Percentiles rank a stretch among this genome's conserved stretches.
Conservation (phyloP, 1,284 basidiomycete species). For the Pholiota adiposa region DNA sequence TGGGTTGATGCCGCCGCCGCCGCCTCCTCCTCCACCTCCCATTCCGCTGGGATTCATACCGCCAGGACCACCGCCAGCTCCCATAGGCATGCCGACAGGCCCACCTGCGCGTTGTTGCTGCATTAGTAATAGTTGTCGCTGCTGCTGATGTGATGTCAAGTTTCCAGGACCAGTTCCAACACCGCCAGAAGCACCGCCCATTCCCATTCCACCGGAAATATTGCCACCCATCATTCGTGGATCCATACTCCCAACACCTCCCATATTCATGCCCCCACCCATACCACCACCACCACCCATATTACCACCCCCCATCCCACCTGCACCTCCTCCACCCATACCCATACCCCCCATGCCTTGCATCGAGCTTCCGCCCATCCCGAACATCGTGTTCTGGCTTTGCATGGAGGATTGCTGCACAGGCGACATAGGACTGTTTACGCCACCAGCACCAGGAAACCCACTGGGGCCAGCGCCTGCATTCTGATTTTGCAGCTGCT, state of each 20-base stretch:
- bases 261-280: conserved; percentile 25
- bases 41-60: conserved; percentile 15
- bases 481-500: conserved; percentile 17
- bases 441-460: conserved; percentile 10
- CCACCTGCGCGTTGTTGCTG: conserved; percentile 42
- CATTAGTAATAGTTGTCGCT: conserved; percentile 46
- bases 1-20: conserved; percentile 16
- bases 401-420: conserved; percentile 31
- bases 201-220: conserved; percentile 17
- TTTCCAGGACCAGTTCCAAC: conserved; percentile 26
- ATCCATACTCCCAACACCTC: conserved; percentile 31
- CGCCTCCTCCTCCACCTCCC: conserved; percentile 20
- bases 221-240: conserved; percentile 28
- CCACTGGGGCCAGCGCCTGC: conserved; percentile 7
- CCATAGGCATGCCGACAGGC: conserved; percentile 28
- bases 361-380: conserved; percentile 22
- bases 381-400: conserved; percentile 26
- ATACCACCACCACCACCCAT: conserved; percentile 25
- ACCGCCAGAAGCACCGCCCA: conserved; percentile 17
- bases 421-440: conserved; percentile 32
- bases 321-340: background rate
- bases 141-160: conserved; percentile 43
- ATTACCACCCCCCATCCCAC: conserved; percentile 12
- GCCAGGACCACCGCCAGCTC: conserved; percentile 14
- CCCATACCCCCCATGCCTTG: conserved; percentile 20